Base-by-base conservation (phyloP, 75 land plant species). In the Sequoia sempervirens region DNA sequence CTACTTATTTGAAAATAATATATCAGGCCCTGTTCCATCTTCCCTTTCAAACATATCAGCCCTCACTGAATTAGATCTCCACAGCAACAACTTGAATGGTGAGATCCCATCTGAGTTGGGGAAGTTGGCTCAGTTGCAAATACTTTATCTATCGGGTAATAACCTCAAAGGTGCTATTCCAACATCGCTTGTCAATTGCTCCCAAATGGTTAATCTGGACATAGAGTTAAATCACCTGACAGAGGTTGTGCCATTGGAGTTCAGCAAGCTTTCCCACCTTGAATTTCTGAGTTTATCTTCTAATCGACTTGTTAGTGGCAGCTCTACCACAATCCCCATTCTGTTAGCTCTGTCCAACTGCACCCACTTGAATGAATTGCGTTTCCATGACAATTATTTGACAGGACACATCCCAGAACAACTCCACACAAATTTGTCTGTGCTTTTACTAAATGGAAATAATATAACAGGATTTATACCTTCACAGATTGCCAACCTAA, bases 141-240 rank as follows among this genome's bases (percentile, higher is more conserved):
- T 26, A 5, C 56, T 85, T 34, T 43, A 34, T n/a, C 32, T 84
- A 23, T 70, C 17, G 23, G 46, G 47, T 17, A 85, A 85, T 46
- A 23, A n/a, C 3, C 46, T 85, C 32, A 50, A 23, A 17, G 86
- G 85, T n/a, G 26, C 13, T 11, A 83, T 85, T 12, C 74, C 85
- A n/a, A 56, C 74, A 52, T 70, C 86, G 1, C 50, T 88, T 17
- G 73, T 64, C 18, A 86, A 88, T 46, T 84, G 85, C 30, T 80
- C 85, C 3, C 18, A 20, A 18, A 80, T 90, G 20, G 26, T 2
- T 18, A 14, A 46, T 5, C 11, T 88, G 17, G 72, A 80, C 15
- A 47, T 90, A 8, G 50, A 66, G 61, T 3, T 74, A 30, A 90
- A 90, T 80, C 40, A 56, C 10, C 76, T 90, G 53, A 85, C 79